Conservation (phyloP, 2,329 filamentous ascomycete genomes). For the Pestalotiopsis sp. region DNA sequence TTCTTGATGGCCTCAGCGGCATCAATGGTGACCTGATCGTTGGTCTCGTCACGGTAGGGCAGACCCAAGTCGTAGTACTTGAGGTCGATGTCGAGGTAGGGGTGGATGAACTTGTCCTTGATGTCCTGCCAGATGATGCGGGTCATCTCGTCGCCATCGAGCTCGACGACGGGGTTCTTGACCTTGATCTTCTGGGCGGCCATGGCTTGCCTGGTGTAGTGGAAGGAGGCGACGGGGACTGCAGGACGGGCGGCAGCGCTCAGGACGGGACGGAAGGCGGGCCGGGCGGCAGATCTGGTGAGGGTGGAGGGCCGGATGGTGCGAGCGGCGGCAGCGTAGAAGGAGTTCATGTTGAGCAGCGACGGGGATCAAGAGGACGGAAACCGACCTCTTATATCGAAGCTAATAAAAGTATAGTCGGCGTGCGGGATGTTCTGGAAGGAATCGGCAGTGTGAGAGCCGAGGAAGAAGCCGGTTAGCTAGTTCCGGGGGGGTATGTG, state of each 20-base stretch:
- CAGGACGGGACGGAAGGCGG: conserved; percentile 29
- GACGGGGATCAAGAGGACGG: not conserved
- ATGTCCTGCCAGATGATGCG: conserved; percentile 99
- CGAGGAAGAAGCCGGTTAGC: conserved; percentile 19
- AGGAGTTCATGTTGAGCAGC: conserved; percentile 28
- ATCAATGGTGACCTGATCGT: conserved; percentile 94
- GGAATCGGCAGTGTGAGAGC: conserved; percentile 14
- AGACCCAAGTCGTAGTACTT: conserved; percentile 98
- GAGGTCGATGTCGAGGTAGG: conserved; percentile 94
- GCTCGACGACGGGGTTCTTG: conserved; percentile 97
- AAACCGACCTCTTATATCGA: conserved; percentile 2
- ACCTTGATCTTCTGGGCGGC: conserved; percentile 91
- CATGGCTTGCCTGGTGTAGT: conserved; percentile 52
- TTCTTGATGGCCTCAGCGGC: conserved; percentile 98
- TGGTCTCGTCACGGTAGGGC: conserved; percentile 92
- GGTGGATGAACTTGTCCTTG: conserved; percentile 98
- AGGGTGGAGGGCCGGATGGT: conserved; percentile 30
- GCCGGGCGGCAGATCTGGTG: conserved; percentile 29
- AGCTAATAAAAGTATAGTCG: conserved; percentile 12
- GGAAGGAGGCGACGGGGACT: conserved; percentile 34
- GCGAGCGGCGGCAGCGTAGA: conserved; percentile 29
- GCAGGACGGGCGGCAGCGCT: conserved; percentile 26
- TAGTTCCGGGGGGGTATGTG: conserved; percentile 12
- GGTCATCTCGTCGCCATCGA: conserved; percentile 96
- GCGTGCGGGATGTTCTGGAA: not conserved